These are phyloP conservation scores for Dentipellis sp. DNA, from an alignment of 768 basidiomycete genomes.

Conservation along the genomic window DNA sequence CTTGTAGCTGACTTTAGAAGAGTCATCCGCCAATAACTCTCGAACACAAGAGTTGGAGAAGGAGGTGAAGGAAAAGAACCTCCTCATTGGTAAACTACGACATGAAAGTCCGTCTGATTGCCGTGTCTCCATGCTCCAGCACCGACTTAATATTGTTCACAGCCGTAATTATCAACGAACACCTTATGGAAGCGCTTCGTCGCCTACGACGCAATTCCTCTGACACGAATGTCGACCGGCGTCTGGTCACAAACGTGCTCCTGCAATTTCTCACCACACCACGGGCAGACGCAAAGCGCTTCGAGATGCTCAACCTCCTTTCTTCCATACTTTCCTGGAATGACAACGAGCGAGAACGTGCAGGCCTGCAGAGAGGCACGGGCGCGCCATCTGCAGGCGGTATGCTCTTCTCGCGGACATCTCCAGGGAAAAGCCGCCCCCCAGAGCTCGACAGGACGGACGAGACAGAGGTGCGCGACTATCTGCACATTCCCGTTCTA, in stretches of 20 bases:
- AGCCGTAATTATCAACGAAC: conserved; percentile 97
- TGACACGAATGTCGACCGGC: conserved; percentile 83
- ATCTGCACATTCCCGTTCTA: background rate
- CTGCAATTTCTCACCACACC: conserved; percentile 86
- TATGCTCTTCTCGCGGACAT: conserved; percentile 17
- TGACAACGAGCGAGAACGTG: conserved; percentile 85
- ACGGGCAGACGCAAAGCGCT: conserved; percentile 87
- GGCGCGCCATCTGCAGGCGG: conserved; percentile 9
- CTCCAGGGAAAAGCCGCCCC: conserved; percentile 27
- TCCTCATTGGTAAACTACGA: conserved; percentile 89
- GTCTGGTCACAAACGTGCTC: conserved; percentile 90
- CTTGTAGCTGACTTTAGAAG: conserved; percentile 65
- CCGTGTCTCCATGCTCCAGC: background rate
- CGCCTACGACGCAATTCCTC: conserved; percentile 80
- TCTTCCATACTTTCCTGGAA: conserved; percentile 89
- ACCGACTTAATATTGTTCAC: conserved; percentile 5
- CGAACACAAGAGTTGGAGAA: conserved; percentile 71
- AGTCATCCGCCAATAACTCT: conserved; percentile 54
- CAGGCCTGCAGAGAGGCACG: conserved; percentile 62
- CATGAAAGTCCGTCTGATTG: conserved; percentile 65
- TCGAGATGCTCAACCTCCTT: conserved; percentile 90
- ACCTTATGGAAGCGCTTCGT: conserved; percentile 95
- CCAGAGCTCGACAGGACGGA: conserved; percentile 70
- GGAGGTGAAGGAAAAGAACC: conserved; percentile 90
- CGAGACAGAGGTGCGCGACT: conserved; percentile 62